Base-by-base conservation (phyloP, 441 rosid genomes). In the Jatropha podagrica region DNA sequence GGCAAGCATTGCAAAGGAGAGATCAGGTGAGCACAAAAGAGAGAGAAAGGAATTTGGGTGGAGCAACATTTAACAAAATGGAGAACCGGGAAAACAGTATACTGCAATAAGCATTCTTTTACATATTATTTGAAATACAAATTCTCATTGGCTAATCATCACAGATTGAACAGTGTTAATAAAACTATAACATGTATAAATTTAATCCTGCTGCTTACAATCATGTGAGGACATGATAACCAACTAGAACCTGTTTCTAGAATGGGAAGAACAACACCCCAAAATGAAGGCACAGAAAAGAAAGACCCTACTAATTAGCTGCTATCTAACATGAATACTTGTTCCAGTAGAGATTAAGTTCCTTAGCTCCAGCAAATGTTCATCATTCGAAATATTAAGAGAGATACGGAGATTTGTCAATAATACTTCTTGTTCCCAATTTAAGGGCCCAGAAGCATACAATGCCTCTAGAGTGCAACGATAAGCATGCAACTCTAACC, bases 341-440 rank as follows among this genome's bases (percentile, higher is more conserved):
- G 82, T 76, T 68, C 81, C 80, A 81, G 86, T 72, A 82, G 91
- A 81, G 75, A 79, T 83, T 81, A 90, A 85, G 76, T 84, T 88
- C 85, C 86, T 90, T 81, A 93, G 81, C 91, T 86, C 92, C 83
- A 76, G 76, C 91, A 88, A 83, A 84, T 92, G 92, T 81, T 89
- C 97, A 82, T 89, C 94, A 71, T 86, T 83, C 42, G 95, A 89
- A 79, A 89, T 86, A 81, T 89, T 87, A 78, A 93, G 92, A 63
- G 90, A 83, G 74, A 77, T 76, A 51, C 88, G 88, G 27, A 89
- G 92, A 82, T 85, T 87, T 27, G 93, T 86, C 87, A 89, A 66
- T 61, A 87, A 79, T 73, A 79, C 77, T 86, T 92, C 94, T 81
- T 88, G 91, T 79, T 89, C 97, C 97, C 98, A 90, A 79, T 88